Percentiles rank a stretch among this genome's conserved stretches.
These are phyloP conservation scores for Plantago ovata DNA, from an alignment of 257 asterid genomes.

Conservation along the genomic window DNA sequence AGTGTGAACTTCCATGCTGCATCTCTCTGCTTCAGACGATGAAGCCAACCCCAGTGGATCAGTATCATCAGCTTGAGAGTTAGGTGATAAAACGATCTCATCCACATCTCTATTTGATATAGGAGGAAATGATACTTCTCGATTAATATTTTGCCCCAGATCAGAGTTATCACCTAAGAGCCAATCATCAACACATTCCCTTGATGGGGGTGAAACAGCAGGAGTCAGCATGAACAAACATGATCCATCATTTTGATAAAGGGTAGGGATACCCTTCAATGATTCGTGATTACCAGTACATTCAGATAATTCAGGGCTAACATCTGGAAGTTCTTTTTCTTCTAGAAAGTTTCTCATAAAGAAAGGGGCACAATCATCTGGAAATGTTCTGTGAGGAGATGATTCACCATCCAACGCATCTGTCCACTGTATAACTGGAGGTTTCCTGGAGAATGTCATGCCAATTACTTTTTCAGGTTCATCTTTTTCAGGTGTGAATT, in stretches of 20 bases:
- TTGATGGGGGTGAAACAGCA: constrained; percentile 61
- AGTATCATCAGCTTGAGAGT: constrained; percentile 39
- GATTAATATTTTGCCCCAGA: constrained; percentile 21
- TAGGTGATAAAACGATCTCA: constrained; percentile 40
- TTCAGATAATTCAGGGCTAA: constrained; percentile 26
- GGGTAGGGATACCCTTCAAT: constrained; percentile 64
- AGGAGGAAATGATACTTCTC: constrained; percentile 29
- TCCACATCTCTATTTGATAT: constrained; percentile 27
- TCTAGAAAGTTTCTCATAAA: constrained; percentile 39
- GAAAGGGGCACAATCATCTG: constrained; percentile 49
- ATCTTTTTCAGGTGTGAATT: constrained; percentile 25
- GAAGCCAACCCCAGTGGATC: constrained; percentile 31
- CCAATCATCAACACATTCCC: constrained; percentile 61
- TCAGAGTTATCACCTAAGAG: constrained; percentile 33
- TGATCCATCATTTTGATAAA: constrained; percentile 81
- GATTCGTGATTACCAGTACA: constrained; percentile 28
- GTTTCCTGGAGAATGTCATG: constrained; percentile 53
- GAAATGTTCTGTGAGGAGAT: constrained; percentile 25
- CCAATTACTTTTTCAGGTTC: constrained; percentile 39
- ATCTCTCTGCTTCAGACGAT: constrained; percentile 17
- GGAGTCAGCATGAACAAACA: constrained; percentile 73
- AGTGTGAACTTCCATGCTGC: constrained; percentile 25
- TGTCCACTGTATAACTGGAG: constrained; percentile 55
- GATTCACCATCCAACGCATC: constrained; percentile 30
- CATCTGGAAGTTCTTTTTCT: constrained; percentile 25